Base-by-base conservation (phyloP, 1,284 basidiomycete genomes). In the Sporisorium sorghi region DNA sequence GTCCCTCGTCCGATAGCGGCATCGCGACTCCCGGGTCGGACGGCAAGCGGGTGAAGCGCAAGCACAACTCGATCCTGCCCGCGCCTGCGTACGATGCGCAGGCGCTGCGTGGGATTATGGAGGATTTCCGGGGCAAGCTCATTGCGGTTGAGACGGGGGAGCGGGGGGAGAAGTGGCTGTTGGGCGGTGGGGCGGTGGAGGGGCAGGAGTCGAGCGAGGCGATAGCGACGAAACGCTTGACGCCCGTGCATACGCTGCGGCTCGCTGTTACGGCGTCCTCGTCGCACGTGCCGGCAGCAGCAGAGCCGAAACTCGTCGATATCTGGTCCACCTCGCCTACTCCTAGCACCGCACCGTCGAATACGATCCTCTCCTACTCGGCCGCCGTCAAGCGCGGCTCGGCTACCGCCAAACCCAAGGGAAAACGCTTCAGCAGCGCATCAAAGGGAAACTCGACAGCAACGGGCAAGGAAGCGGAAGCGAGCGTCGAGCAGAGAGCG, bases 21-120 rank as follows among this genome's bases (percentile, higher is more conserved):
- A 17, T 32, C 0, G 39, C 46, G 15, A 52, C 62, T 3, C 30
- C 54, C 3, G 52, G 51, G 1, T 62, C 57, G 12, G 63, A 59
- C 14, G 14, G 43, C 9, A 61, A 50, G 15, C 53, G 54, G n/a
- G n/a, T 40, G 21, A 53, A 53, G 33, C 56, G 57, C 9, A 63
- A 59, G 33, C 50, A 49, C 1, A 63, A 49, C 21, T 60, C 71
- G 1, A 47, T 69, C 40, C 50, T 73, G 8, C 71, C 71, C 26
- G 32, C 60, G 1, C 71, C 71, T 1, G 48, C 53, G 1, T 73
- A 73, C 54, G 65, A 73, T 35, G 65, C 66, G 5, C 37, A 59
- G 1, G 49, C 44, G 21, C 26, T 73, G 14, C 24, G 42, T 3
- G 26, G 8, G 4, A 73, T 73, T 10, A n/a, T 73, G 3, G 61